These are phyloP conservation scores for Musa balbisiana DNA, from an alignment of 202 grass and related monocot genomes.

Conservation along the genomic window DNA sequence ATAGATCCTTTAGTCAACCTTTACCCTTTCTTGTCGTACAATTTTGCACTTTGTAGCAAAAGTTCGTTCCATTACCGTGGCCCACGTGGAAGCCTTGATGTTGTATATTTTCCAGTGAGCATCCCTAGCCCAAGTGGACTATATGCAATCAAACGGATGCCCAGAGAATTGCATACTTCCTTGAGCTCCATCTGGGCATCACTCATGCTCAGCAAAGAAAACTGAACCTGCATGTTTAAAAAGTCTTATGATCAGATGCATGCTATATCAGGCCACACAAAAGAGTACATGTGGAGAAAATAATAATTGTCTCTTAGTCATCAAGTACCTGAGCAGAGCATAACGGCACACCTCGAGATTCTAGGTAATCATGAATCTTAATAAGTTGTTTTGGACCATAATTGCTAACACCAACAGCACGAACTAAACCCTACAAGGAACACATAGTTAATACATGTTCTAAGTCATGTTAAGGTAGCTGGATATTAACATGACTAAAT, in stretches of 20 bases:
- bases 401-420: slow-evolving; percentile 83
- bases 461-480: background rate
- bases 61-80: slow-evolving; percentile 39
- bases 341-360: slow-evolving; percentile 57
- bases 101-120: slow-evolving; percentile 69
- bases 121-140: slow-evolving; percentile 86
- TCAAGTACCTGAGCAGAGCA: slow-evolving; percentile 69
- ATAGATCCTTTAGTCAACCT: slow-evolving; percentile 16
- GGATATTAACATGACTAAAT: background rate
- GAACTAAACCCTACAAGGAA: slow-evolving; percentile 61
- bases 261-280: background rate
- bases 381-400: slow-evolving; percentile 86
- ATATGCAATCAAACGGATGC: slow-evolving; percentile 65
- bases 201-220: slow-evolving; percentile 78
- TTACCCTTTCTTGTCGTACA: background rate
- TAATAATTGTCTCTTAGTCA: background rate
- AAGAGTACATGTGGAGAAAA: background rate
- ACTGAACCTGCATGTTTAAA: slow-evolving; percentile 53
- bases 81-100: slow-evolving; percentile 58
- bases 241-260: slow-evolving; percentile 6
- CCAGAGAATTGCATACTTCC: slow-evolving; percentile 64
- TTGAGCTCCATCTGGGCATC: slow-evolving; percentile 82
- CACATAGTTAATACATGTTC: slow-evolving; percentile 1
- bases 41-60: background rate
- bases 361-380: slow-evolving; percentile 68